phyloP scores from a whole-genome alignment of 2,329 filamentous ascomycete genomes.

The Sclerotiophoma versabilis region DNA sequence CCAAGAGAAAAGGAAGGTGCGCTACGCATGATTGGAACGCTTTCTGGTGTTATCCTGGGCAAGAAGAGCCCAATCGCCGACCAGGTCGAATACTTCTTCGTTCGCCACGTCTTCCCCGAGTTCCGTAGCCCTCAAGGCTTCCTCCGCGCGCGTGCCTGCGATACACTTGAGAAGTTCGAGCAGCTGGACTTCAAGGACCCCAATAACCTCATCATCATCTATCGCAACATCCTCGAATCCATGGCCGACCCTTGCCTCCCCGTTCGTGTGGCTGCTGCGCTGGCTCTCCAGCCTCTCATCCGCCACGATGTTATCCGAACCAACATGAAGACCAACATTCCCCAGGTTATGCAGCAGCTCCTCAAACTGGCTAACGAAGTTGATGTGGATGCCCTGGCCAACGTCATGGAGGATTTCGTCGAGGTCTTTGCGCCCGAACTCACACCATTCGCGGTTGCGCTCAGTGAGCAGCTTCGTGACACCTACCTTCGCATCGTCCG shows the following conservation, averaged over 20 bases:
- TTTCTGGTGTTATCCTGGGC: conserved; percentile 90
- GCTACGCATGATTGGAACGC: conserved; percentile 93
- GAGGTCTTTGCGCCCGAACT: conserved; percentile 98
- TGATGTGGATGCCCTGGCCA: conserved; percentile 94
- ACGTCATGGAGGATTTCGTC: conserved; percentile 99
- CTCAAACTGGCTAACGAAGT: conserved; percentile 97
- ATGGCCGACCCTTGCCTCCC: conserved; percentile 95
- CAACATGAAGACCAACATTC: conserved; percentile 97
- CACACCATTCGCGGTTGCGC: conserved; percentile 93
- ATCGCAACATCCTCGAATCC: conserved; percentile 94
- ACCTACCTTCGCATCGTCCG: conserved; percentile 94
- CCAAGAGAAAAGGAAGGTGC: conserved; percentile 96
- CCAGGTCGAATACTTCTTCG: conserved; percentile 98
- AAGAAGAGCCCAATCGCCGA: conserved; percentile 99
- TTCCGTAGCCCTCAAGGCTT: conserved; percentile 93
- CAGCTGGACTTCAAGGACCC: conserved; percentile 95
- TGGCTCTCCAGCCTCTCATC: conserved; percentile 94
- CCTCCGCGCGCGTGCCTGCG: conserved; percentile 91
- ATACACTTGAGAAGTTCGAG: conserved; percentile 98
- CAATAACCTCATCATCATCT: conserved; percentile 94
- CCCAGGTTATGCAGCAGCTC: conserved; percentile 98
- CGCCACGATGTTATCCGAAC: conserved; percentile 91
- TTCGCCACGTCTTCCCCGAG: conserved; percentile 97
- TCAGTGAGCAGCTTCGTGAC: conserved; percentile 94
- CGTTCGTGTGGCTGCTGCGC: conserved; percentile 90